These are phyloP conservation scores for Penicillium macrosclerotiorum DNA, from an alignment of 495 filamentous ascomycete genomes.

Conservation along the genomic window DNA sequence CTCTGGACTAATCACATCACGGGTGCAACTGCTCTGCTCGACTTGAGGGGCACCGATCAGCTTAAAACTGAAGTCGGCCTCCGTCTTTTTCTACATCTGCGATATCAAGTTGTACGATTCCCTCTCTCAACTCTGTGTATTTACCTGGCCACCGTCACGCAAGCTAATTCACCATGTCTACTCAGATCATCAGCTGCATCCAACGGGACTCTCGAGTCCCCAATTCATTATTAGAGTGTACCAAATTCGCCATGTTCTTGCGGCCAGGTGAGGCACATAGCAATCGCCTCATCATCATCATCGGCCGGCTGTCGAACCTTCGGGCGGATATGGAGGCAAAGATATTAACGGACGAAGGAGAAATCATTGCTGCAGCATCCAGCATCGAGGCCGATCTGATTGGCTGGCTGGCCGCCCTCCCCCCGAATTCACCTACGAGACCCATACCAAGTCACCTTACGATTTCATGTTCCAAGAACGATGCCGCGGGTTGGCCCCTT, in stretches of 20 bases:
- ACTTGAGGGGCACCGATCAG: slow-evolving; percentile 55
- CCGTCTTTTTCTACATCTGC: slow-evolving; percentile 56
- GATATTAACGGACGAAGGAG: slow-evolving; percentile 34
- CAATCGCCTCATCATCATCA: slow-evolving; percentile 37
- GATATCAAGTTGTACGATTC: slow-evolving; percentile 43
- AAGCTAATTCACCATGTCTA: too few relatives aligned
- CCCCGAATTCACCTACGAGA: slow-evolving; percentile 37
- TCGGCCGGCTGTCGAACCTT: slow-evolving; percentile 43
- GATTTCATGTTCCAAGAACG: slow-evolving; percentile 22
- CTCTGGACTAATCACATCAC: slow-evolving; percentile 60
- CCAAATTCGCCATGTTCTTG: slow-evolving; percentile 34
- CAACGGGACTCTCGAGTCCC: slow-evolving; percentile 37
- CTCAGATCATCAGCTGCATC: slow-evolving; percentile 40
- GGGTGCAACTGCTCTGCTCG: slow-evolving; percentile 56
- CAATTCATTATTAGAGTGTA: slow-evolving; percentile 31
- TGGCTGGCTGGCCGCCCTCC: slow-evolving; percentile 39
- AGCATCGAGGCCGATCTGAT: slow-evolving; percentile 53
- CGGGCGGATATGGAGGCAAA: slow-evolving; percentile 43
- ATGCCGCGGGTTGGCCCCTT: slow-evolving; percentile 30
- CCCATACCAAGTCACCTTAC: slow-evolving; percentile 19
- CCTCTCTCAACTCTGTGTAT: neutral
- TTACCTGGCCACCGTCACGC: too few relatives aligned
- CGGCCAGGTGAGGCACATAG: slow-evolving; percentile 34
- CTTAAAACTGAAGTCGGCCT: slow-evolving; percentile 54
- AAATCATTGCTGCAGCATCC: slow-evolving; percentile 45